phyloP scores from a whole-genome alignment of 2,329 filamentous ascomycete genomes.

The Penicillium olsonii region DNA sequence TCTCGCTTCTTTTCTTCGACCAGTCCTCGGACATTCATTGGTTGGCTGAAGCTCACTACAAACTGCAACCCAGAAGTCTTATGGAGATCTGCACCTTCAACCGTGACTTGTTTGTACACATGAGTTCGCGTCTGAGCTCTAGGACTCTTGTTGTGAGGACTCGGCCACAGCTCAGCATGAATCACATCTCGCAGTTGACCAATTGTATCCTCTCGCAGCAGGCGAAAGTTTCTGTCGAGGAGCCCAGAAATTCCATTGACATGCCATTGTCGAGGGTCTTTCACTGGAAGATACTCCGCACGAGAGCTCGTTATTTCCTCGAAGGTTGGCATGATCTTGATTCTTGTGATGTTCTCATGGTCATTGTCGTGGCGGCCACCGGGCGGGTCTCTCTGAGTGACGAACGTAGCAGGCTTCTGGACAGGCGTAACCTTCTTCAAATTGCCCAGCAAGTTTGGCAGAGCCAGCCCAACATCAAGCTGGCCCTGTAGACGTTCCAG shows the following conservation, averaged over 20 bases:
- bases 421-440: no score
- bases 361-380: constrained; percentile 15
- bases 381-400: no score
- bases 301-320: constrained; percentile 6
- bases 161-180: constrained; percentile 1
- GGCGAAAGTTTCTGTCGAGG: constrained; percentile 14
- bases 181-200: constrained; percentile 8
- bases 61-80: constrained; percentile 9
- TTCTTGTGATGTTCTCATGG: constrained; percentile 7
- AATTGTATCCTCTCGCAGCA: constrained; percentile 14
- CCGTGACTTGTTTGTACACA: constrained; percentile 1
- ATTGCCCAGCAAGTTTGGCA: no score
- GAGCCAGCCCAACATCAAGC: no score
- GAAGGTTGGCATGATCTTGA: constrained; percentile 10
- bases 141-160: neutral
- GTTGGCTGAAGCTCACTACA: constrained; percentile 3
- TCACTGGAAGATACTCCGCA: constrained; percentile 13
- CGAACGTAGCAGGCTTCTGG: no score
- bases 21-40: constrained; percentile 3
- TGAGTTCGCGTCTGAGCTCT: no score
- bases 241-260: no score
- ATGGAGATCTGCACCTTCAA: constrained; percentile 6
- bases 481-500: no score
- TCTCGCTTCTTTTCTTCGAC: neutral
- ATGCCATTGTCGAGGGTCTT: constrained; percentile 9